Conservation (phyloP, 371 early-diverging fungal genomes). For the Syncephalastrum contaminatum region DNA sequence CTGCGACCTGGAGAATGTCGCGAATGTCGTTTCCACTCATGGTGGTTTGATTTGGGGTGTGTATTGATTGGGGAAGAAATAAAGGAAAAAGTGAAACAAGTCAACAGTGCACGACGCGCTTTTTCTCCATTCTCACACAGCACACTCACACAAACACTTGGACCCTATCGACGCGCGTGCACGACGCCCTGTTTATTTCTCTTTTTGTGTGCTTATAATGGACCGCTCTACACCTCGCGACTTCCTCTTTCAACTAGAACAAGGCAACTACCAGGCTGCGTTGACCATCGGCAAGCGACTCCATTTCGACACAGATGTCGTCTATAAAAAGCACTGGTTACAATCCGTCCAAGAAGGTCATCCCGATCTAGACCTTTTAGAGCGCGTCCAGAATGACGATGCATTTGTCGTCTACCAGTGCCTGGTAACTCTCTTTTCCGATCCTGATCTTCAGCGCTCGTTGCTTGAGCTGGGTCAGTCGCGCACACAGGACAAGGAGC, state of each 20-base stretch:
- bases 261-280: conserved; percentile 64
- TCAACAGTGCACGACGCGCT: too few species aligned
- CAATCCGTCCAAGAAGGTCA: conserved; percentile 14
- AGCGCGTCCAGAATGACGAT: conserved; percentile 51
- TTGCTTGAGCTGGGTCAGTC: conserved; percentile 58
- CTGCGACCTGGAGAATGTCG: conserved; percentile 60
- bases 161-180: background rate
- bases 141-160: conserved; percentile 1
- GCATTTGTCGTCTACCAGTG: conserved; percentile 66
- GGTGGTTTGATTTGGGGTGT: conserved; percentile 4
- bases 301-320: conserved; percentile 56
- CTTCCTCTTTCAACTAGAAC: conserved; percentile 35
- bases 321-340: conserved; percentile 67
- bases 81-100: too few species aligned
- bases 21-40: conserved; percentile 66
- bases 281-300: conserved; percentile 58
- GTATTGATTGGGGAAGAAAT: too few species aligned
- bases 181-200: background rate
- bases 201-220: conserved; percentile 15
- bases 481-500: conserved; percentile 33
- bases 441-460: conserved; percentile 33
- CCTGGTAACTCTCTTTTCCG: conserved; percentile 34
- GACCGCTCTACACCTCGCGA: conserved; percentile 34
- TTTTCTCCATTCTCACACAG: too few species aligned
- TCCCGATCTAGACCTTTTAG: conserved; percentile 51